Base-by-base conservation (phyloP, 345 rosid species). In the Excoecaria agallocha region DNA sequence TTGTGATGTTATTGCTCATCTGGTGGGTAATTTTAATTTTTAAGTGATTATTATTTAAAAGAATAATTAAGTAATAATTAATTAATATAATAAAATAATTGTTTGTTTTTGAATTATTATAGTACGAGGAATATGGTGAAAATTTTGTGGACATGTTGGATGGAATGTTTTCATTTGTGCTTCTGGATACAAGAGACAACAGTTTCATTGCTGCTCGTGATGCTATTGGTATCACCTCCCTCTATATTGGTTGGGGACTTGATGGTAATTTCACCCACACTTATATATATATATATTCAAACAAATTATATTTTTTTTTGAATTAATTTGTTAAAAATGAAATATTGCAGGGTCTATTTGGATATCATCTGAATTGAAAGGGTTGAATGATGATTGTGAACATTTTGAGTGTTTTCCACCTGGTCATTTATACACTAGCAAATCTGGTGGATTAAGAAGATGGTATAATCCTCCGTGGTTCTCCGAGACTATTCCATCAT, bases 391-490 rank as follows among this genome's bases (percentile, higher is more conserved):
- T 57, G 97, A 92, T 2, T 92, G 96, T 78, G 98, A 94, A 45
- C 98, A 91, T 81, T 94, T 92, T 19, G 91, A 92, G 81, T 25
- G 83, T 74, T 94, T 94, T 79, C 98, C 96, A 15, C 97, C 95
- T 8, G 98, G 98, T 68, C 97, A 94, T 79, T 35, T 92, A 73
- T 91, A 89, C 87, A 89, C 98, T 7, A 94, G 98, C 91, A 92
- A 89, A 72, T 71, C 77, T 19, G 87, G 94, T 24, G 92, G 89
- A 75, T 74, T 89, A 12, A 89, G 76, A 76, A 86, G 87, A 66
- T 92, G 98, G 98, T 92, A 91, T 43, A 94, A 92, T 76, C 98
- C 98, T 66, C 86, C 89, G 8, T 92, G 98, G 98, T 89, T 79
- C 84, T 82, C 85, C 1, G 95, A 91, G 80, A 55, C 82, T 5